Evolutionary conservation across 306 rosid genomes (phyloP).

Genomic region (Casuarina glauca): DNA sequence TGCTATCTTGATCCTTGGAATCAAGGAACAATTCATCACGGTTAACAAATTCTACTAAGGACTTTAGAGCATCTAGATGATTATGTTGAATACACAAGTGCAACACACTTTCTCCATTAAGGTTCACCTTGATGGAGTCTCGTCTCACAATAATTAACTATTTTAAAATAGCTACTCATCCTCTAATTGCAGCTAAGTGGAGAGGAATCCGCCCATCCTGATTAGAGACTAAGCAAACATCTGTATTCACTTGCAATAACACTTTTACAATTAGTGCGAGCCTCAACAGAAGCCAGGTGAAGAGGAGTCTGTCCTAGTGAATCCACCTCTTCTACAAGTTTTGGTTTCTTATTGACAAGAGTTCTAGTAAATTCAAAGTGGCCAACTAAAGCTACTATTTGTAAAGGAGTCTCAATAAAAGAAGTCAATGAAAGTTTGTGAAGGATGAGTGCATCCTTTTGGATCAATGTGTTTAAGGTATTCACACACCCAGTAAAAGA

Average conservation of each 20-base stretch:
- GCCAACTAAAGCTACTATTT: slow-evolving; percentile 10
- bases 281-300: slow-evolving; percentile 24
- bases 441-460: background rate
- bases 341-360: background rate
- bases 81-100: slow-evolving; percentile 22
- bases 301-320: background rate
- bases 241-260: background rate
- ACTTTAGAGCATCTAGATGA: slow-evolving; percentile 17
- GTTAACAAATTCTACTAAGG: slow-evolving; percentile 1
- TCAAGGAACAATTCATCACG: too few species aligned
- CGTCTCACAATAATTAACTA: background rate
- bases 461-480: slow-evolving; percentile 16
- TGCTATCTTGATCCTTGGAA: too few species aligned
- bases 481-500: background rate
- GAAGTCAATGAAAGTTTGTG: slow-evolving; percentile 19
- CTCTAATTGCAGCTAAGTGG: slow-evolving; percentile 27
- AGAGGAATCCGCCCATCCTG: slow-evolving; percentile 23
- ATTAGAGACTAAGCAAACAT: background rate
- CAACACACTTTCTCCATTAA: background rate
- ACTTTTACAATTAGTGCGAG: slow-evolving; percentile 7
- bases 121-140: background rate
- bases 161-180: background rate
- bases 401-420: slow-evolving; percentile 18
- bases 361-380: slow-evolving; percentile 8
- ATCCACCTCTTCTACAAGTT: slow-evolving; percentile 4